Base-by-base conservation (phyloP, 1,284 basidiomycete genomes). In the Marasmius fiardii region DNA sequence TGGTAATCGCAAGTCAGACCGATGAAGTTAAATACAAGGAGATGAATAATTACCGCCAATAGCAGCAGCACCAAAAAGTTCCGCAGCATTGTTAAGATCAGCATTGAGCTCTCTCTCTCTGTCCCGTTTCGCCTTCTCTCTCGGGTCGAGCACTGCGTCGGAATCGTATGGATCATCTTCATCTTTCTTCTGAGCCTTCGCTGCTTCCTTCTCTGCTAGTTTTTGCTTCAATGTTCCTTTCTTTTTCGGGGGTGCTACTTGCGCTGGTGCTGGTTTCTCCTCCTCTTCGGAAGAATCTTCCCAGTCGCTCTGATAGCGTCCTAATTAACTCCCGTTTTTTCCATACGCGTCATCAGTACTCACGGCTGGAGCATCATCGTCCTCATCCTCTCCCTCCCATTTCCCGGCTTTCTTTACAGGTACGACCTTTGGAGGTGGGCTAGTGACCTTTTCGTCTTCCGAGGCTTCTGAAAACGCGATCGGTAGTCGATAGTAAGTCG, bases 381-480 rank as follows among this genome's bases (percentile, higher is more conserved):
- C 92, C 65, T 92, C 90, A 65, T 96, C 93, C 71, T 96, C 93
- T 52, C 90, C 93, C 59, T 86, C 90, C 83, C 88, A 94, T 72
- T 89, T 91, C 64, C 74, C 81, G 68, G 78, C 82, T 58, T 73
- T 72, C 24, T 74, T 75, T 49, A 78, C 74, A 34, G 76, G 74
- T 33, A 69, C 68, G 31, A 75, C 71, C 48, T 75, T 71, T 12
- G 80, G 70, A 47, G 79, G 64, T 16, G 74, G 66, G 34, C 71
- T 63, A 1, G 73, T 71, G n/a, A 75, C 64, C 21, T 73, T 68
- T 35, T 86, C 85, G 67, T 77, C 71, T 54, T 72, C 74, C 18
- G 74, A 75, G 63, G 63, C 69, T 61, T 75, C 72, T 75, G 60
- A 12, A 51, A 53, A 26, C 11, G 12, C 48, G 54, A 26, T 18